phyloP scores from a whole-genome alignment of 495 filamentous ascomycete species.

The Aspergillus hancockii region DNA sequence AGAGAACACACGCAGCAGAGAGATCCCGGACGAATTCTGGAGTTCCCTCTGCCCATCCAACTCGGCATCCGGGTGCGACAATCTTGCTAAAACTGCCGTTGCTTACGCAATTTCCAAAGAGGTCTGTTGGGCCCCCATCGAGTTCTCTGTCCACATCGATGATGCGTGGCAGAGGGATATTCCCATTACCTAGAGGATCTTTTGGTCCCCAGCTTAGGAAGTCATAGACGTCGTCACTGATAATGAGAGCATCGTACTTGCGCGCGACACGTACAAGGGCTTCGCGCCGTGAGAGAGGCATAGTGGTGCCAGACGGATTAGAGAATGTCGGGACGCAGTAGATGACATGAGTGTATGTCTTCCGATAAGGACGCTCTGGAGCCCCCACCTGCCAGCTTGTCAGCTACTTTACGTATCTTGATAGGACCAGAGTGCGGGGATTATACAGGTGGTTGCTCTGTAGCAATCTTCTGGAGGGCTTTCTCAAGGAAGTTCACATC shows the following conservation, averaged over 20 bases:
- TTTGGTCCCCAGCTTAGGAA: constrained; percentile 58
- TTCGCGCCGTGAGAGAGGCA: constrained; percentile 52
- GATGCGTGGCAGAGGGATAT: constrained; percentile 54
- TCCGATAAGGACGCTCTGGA: constrained; percentile 39
- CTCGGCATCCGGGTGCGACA: constrained; percentile 63
- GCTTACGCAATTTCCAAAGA: constrained; percentile 65
- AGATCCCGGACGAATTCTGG: constrained; percentile 56
- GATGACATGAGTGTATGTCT: constrained; percentile 69
- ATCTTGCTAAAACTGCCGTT: constrained; percentile 78
- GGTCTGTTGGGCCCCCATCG: constrained; percentile 38
- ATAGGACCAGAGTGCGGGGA: not conserved
- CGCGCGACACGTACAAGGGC: constrained; percentile 60
- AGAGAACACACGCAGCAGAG: constrained; percentile 48
- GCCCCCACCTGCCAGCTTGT: constrained; percentile 22
- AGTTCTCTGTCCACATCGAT: constrained; percentile 63
- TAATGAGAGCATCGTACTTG: constrained; percentile 62
- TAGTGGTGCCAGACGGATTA: constrained; percentile 68
- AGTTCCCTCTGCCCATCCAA: constrained; percentile 71
- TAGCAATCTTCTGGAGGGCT: not conserved
- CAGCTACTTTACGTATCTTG: not conserved
- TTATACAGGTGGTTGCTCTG: not conserved
- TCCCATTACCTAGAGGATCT: not conserved
- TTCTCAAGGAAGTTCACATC: constrained; percentile 39
- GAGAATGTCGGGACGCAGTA: constrained; percentile 70
- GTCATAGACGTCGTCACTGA: constrained; percentile 79